Evolutionary conservation across 2,329 filamentous ascomycete species (phyloP), one percentile per base, ranked within the genome.

Genomic region (Escovopsis sp.): DNA sequence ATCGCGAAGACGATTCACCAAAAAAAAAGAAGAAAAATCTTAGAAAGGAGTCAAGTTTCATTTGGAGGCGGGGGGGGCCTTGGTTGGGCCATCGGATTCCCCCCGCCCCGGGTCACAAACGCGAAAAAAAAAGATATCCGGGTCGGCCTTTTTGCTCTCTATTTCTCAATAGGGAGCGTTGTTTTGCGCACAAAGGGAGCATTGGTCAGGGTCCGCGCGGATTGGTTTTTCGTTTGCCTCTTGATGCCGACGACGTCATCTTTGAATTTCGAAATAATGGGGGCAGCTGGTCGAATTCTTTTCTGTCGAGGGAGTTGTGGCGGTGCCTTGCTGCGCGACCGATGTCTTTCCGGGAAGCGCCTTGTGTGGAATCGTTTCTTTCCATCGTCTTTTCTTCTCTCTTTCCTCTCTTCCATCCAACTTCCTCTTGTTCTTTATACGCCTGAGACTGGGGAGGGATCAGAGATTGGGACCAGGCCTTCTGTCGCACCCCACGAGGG

Each of bases 1-100:
- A 63, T 59, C 53, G 57, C 56, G 54, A 57, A 53, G 45, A 50
- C 41, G 21, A 25, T 25, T 25, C 32, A 35, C 32, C 15, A 50
- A 53, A 53, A 51, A 52, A 49, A 60, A 60, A 49, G 57, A 43
- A 46, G 64, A 66, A 49, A 58, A 44, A 46, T 64, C 66, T 67
- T 70, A 69, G 65, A 40, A 49, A 45, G 47, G 48, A 45, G 47
- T 52, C 21, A 25, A 8, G 11, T 25, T 38, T 48, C 45, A 48
- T 51, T 49, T 46, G 46, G 47, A 42, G 50, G 51, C 46, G 34
- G 43, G 52, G 49, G 44, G 43, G 44, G 44, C 34, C 39, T 39
- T 41, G 48, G 32, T 39, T 50, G 54, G 50, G 51, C 50, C 62
- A 57, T 57, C 54, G 51, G 53, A 9, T 25, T 25, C 7, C 7